Evolutionary conservation across 345 rosid genomes (phyloP).

Genomic region (Draba incana): DNA sequence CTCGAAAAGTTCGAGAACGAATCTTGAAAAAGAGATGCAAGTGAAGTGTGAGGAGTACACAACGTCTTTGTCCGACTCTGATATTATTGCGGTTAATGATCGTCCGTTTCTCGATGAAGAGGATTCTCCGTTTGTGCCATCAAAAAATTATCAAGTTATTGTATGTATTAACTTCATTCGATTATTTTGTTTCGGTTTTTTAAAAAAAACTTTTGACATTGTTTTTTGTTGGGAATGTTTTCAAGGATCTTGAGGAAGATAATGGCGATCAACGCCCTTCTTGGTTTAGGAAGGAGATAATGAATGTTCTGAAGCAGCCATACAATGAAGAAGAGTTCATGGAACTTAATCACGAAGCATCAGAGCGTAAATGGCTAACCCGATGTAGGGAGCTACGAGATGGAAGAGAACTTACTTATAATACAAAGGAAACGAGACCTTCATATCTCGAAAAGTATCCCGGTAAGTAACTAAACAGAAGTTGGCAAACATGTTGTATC

Average conservation of each 20-base stretch:
- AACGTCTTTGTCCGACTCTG: slow-evolving; percentile 52
- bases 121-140: slow-evolving; percentile 49
- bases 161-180: slow-evolving; percentile 37
- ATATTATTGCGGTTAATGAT: slow-evolving; percentile 43
- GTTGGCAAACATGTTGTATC: not conserved
- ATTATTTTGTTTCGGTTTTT: not conserved
- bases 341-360: slow-evolving; percentile 43
- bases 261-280: slow-evolving; percentile 38
- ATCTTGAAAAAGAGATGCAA: slow-evolving; percentile 9
- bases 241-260: slow-evolving; percentile 39
- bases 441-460: slow-evolving; percentile 57
- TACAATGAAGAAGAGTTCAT: slow-evolving; percentile 45
- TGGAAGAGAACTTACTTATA: slow-evolving; percentile 32
- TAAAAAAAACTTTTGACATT: not conserved
- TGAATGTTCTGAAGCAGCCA: slow-evolving; percentile 50
- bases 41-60: slow-evolving; percentile 42
- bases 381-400: slow-evolving; percentile 35
- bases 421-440: slow-evolving; percentile 14
- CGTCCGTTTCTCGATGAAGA: slow-evolving; percentile 42
- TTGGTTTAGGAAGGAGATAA: slow-evolving; percentile 52
- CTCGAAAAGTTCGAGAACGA: not conserved
- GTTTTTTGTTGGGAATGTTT: slow-evolving; percentile 28
- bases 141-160: slow-evolving; percentile 30
- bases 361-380: slow-evolving; percentile 17
- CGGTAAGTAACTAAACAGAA: slow-evolving; percentile 43